A percentile compares a stretch with the other conserved stretches of the same genome.
Evolutionary conservation across 2,329 filamentous ascomycete species (phyloP).

Genomic region (Colletotrichum noveboracense): DNA sequence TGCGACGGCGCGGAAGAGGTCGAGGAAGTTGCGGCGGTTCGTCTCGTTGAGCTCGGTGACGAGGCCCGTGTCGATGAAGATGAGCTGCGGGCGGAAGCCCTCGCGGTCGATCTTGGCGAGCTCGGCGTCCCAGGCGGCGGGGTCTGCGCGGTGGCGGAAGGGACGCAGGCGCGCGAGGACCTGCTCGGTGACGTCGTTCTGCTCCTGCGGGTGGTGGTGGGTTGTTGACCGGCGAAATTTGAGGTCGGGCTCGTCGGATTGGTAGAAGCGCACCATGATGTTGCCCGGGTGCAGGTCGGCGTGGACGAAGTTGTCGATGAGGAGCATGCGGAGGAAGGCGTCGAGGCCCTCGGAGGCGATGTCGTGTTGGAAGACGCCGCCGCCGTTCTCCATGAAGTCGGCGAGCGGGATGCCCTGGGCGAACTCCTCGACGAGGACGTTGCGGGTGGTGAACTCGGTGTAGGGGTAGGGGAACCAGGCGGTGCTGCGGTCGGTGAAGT

Average conservation of each 20-base stretch:
- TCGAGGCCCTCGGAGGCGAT: slow-evolving; percentile 95
- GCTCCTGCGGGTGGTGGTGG: slow-evolving; percentile 44
- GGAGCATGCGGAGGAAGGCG: slow-evolving; percentile 93
- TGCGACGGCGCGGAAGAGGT: slow-evolving; percentile 92
- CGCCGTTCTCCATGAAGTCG: slow-evolving; percentile 89
- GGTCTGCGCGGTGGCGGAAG: slow-evolving; percentile 65
- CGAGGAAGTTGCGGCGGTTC: slow-evolving; percentile 90
- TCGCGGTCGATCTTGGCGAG: slow-evolving; percentile 81
- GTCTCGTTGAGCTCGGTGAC: slow-evolving; percentile 90
- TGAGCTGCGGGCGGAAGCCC: slow-evolving; percentile 89
- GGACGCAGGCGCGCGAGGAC: slow-evolving; percentile 83
- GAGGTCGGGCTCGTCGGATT: slow-evolving; percentile 75
- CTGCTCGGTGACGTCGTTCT: slow-evolving; percentile 83
- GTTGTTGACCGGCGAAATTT: slow-evolving; percentile 27
- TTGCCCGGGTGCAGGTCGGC: slow-evolving; percentile 97
- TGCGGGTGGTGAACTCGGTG: slow-evolving; percentile 87
- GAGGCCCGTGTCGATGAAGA: slow-evolving; percentile 96
- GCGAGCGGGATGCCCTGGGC: slow-evolving; percentile 92
- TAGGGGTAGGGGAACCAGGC: slow-evolving; percentile 98
- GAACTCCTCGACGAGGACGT: slow-evolving; percentile 94
- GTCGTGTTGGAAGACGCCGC: slow-evolving; percentile 90
- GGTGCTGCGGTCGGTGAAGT: slow-evolving; percentile 88
- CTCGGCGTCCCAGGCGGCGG: slow-evolving; percentile 74
- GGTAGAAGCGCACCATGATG: slow-evolving; percentile 99
- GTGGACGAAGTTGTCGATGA: slow-evolving; percentile 97